These are phyloP conservation scores for Steccherinum ochraceum DNA, from an alignment of 768 basidiomycete genomes.

Conservation along the genomic window DNA sequence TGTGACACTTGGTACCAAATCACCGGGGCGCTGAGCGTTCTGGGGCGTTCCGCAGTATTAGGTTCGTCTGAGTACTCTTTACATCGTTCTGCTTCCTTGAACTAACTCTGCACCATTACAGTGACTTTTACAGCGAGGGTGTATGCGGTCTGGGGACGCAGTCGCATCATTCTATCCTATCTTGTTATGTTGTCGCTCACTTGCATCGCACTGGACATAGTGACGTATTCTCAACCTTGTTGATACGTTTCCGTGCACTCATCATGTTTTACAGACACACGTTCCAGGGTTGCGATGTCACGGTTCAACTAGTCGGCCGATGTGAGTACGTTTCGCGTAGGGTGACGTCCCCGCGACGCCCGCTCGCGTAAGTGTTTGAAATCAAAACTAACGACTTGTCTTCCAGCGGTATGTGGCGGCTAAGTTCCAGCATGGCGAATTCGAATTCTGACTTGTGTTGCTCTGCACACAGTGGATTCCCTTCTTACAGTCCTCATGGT, in stretches of 20 bases:
- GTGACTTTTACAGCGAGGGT: not conserved
- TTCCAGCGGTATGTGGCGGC: no score
- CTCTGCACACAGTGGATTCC: not conserved
- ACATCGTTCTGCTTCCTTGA: not conserved
- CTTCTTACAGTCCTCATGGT: not conserved
- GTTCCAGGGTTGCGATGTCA: not conserved
- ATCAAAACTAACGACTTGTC: no score
- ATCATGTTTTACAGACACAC: not conserved
- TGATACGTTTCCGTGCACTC: not conserved
- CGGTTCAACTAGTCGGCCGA: not conserved
- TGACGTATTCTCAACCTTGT: not conserved
- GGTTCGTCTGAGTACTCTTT: not conserved
- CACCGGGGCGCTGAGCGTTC: not conserved
- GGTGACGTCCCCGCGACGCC: no score
- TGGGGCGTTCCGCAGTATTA: not conserved
- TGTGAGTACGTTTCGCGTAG: no score
- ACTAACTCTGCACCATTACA: not conserved
- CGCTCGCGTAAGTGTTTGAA: no score
- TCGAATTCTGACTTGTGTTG: not conserved
- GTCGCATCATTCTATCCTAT: not conserved
- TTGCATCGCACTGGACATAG: not conserved
- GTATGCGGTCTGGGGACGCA: not conserved
- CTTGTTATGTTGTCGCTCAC: not conserved
- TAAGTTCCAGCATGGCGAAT: no score
- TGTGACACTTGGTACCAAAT: not conserved